phyloP scores from a whole-genome alignment of 176 grass and related monocot species.

The Carex cristatella region DNA sequence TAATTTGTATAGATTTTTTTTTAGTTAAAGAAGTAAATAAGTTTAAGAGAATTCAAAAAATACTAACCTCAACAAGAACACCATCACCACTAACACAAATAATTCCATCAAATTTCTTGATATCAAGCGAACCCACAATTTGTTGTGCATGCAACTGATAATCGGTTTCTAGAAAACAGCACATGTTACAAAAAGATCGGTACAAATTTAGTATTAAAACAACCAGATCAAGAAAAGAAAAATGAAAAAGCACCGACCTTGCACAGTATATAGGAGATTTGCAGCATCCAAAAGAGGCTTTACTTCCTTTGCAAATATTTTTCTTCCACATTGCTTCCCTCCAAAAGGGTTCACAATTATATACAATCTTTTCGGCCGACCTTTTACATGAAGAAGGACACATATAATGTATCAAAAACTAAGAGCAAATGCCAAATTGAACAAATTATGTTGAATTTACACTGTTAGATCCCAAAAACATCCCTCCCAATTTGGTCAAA shows the following conservation, averaged over 20 bases:
- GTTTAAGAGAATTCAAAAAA: neutral
- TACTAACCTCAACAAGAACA: slow-evolving; percentile 85
- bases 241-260: slow-evolving; percentile 48
- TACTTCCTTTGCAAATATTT: slow-evolving; percentile 61
- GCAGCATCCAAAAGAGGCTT: slow-evolving; percentile 68
- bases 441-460: neutral
- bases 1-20: neutral
- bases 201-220: neutral
- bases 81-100: slow-evolving; percentile 97
- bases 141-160: slow-evolving; percentile 88
- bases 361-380: slow-evolving; percentile 72
- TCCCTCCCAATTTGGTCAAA: neutral
- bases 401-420: slow-evolving; percentile 19
- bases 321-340: slow-evolving; percentile 61
- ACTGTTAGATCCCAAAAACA: neutral
- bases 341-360: slow-evolving; percentile 95
- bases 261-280: slow-evolving; percentile 60
- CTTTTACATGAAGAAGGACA: slow-evolving; percentile 32
- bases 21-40: neutral
- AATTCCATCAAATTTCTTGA: slow-evolving; percentile 81
- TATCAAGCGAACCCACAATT: slow-evolving; percentile 60
- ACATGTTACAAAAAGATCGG: neutral
- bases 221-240: neutral
- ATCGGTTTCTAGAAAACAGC: slow-evolving; percentile 62
- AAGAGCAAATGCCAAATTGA: neutral